These are phyloP conservation scores for Hyparrhenia diplandra DNA, from an alignment of 176 grass and related monocot genomes.

Conservation along the genomic window DNA sequence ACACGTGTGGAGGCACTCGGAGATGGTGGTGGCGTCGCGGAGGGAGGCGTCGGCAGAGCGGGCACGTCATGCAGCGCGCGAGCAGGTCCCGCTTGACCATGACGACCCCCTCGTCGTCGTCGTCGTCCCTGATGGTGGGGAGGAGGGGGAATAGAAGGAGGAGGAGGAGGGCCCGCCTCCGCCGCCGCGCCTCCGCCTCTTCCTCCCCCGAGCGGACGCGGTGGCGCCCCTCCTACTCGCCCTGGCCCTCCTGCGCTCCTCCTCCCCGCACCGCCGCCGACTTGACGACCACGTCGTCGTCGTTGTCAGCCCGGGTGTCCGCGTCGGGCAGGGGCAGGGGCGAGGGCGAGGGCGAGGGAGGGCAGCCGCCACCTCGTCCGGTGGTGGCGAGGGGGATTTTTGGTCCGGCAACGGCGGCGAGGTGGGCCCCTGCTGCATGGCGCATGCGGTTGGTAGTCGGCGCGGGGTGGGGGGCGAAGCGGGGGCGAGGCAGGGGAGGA, in stretches of 20 bases:
- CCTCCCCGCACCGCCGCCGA: background rate
- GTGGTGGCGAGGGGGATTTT: background rate
- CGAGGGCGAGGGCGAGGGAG: background rate
- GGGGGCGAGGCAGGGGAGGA: background rate
- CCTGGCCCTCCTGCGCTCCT: background rate
- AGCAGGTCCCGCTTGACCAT: slow-evolving; percentile 65
- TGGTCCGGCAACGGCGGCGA: background rate
- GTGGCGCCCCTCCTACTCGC: background rate
- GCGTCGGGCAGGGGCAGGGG: background rate
- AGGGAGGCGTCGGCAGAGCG: slow-evolving; percentile 65
- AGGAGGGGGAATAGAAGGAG: background rate
- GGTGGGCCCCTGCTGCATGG: slow-evolving; percentile 44
- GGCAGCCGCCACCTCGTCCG: no score
- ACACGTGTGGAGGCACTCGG: slow-evolving; percentile 88
- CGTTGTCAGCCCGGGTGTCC: background rate
- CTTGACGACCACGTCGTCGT: background rate
- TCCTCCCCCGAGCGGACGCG: background rate
- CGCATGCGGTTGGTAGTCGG: slow-evolving; percentile 33
- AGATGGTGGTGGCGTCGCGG: slow-evolving; percentile 80
- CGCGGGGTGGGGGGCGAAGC: background rate
- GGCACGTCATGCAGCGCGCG: slow-evolving; percentile 58
- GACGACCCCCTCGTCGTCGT: slow-evolving; percentile 23
- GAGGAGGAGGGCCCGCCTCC: background rate
- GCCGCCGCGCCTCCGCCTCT: slow-evolving; percentile 10
- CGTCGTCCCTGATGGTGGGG: background rate